Evolutionary conservation across 2,329 filamentous ascomycete species (phyloP).

Genomic region (Ascocoryne sarcoides): DNA sequence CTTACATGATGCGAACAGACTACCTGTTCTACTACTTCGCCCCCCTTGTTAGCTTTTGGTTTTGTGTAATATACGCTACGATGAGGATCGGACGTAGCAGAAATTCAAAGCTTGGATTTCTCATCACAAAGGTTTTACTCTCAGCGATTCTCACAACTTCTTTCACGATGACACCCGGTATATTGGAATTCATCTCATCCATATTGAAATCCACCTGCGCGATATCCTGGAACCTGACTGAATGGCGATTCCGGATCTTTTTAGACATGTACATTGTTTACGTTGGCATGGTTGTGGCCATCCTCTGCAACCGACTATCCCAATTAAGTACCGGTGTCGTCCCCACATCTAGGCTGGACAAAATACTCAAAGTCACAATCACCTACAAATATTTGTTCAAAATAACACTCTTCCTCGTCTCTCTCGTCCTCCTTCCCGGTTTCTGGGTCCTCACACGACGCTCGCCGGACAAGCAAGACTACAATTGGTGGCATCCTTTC

Average conservation of each 20-base stretch:
- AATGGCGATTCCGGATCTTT: constrained; percentile 41
- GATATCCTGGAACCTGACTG: constrained; percentile 39
- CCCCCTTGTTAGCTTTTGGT: constrained; percentile 53
- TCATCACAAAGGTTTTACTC: constrained; percentile 40
- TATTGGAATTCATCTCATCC: constrained; percentile 35
- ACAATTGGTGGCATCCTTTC: constrained; percentile 43
- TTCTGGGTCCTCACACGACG: constrained; percentile 18
- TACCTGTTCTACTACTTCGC: constrained; percentile 52
- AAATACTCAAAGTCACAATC: constrained; percentile 10
- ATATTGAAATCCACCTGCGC: constrained; percentile 35
- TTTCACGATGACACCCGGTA: constrained; percentile 31
- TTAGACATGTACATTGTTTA: constrained; percentile 49
- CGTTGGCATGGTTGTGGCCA: constrained; percentile 44
- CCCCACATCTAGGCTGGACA: constrained; percentile 20
- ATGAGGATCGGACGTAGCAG: constrained; percentile 34
- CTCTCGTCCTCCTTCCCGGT: constrained; percentile 13
- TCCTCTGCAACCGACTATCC: constrained; percentile 30
- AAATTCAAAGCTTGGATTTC: constrained; percentile 35
- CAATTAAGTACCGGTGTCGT: constrained; percentile 18
- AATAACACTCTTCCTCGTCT: constrained; percentile 12
- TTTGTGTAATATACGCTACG: constrained; percentile 46
- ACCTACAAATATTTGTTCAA: constrained; percentile 9
- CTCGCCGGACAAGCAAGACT: constrained; percentile 33
- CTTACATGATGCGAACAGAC: constrained; percentile 46
- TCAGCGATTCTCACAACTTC: constrained; percentile 34